Percentiles rank a stretch among this genome's conserved stretches.
phyloP scores from a whole-genome alignment of 768 basidiomycete species.

The Chlorophyllum brunneum region DNA sequence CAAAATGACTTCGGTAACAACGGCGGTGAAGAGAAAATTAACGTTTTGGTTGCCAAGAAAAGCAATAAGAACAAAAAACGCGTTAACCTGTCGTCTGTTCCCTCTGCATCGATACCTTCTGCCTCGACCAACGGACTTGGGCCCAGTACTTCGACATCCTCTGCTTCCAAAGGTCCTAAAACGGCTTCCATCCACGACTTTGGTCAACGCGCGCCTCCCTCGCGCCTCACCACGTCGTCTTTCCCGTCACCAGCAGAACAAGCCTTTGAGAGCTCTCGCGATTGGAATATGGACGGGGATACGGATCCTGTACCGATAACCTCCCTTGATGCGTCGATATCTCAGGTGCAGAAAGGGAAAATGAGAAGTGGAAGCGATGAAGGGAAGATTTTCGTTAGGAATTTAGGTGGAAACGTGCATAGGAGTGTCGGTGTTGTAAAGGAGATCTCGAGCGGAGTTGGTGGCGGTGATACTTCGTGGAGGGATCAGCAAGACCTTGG shows the following conservation, averaged over 20 bases:
- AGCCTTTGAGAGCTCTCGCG: conserved; percentile 35
- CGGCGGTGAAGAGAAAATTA: conserved; percentile 55
- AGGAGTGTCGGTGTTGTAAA: conserved; percentile 48
- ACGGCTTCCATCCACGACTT: conserved; percentile 24
- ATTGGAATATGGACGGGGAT: conserved; percentile 42
- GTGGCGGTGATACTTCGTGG: conserved; percentile 14
- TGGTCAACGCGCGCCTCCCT: conserved; percentile 19
- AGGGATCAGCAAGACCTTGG: conserved; percentile 23
- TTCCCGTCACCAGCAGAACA: conserved; percentile 51
- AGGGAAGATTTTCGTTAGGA: conserved; percentile 37
- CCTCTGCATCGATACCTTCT: conserved; percentile 24
- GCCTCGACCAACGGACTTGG: conserved; percentile 17
- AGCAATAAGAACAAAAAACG: conserved; percentile 62
- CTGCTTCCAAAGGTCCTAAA: conserved; percentile 28
- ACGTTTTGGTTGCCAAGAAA: conserved; percentile 73
- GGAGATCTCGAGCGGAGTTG: conserved; percentile 42
- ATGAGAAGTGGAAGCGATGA: conserved; percentile 41
- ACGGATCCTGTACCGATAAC: conserved; percentile 50
- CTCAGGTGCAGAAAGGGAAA: conserved; percentile 48
- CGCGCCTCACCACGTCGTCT: conserved; percentile 18
- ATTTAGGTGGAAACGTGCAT: conserved; percentile 64
- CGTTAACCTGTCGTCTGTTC: conserved; percentile 19
- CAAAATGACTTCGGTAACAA: conserved; percentile 18
- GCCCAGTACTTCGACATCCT: conserved; percentile 23
- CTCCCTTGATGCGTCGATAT: conserved; percentile 35